Conservation (phyloP, 2,329 filamentous ascomycete genomes). For the Aspergillus ustus region DNA sequence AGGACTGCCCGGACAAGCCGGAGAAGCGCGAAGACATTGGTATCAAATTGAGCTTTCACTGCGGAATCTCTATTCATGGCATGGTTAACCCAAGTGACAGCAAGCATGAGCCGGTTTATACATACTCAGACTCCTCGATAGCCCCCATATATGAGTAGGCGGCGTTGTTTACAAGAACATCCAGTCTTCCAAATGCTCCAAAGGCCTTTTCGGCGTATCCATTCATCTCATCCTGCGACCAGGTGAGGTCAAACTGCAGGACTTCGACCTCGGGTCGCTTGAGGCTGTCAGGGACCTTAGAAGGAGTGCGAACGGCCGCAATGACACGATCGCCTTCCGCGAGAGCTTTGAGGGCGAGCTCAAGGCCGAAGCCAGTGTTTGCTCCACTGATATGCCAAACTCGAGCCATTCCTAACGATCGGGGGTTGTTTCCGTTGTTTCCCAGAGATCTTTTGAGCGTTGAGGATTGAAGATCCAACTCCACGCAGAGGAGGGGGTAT, state of each 20-base stretch:
- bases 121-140: constrained; percentile 8
- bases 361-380: constrained; percentile 11
- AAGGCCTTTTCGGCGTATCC: constrained; percentile 1
- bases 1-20: constrained; percentile 2
- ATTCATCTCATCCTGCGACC: constrained; percentile 2
- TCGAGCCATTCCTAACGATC: not conserved
- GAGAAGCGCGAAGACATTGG: constrained; percentile 8
- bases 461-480: not conserved
- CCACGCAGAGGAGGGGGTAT: not conserved
- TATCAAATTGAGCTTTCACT: constrained; percentile 10
- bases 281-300: constrained; percentile 6
- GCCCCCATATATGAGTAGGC: constrained; percentile 12
- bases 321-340: constrained; percentile 10
- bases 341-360: constrained; percentile 7
- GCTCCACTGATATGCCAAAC: constrained; percentile 9
- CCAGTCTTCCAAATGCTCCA: not conserved
- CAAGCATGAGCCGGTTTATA: not conserved
- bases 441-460: not conserved
- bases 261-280: not conserved
- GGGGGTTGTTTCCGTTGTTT: not conserved
- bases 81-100: not conserved
- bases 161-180: constrained; percentile 9
- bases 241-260: constrained; percentile 8
- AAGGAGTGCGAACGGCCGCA: constrained; percentile 10
- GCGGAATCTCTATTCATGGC: not conserved